Percentiles rank a stretch among this genome's conserved stretches.
phyloP scores from a whole-genome alignment of 345 rosid species.

The Abelmoschus esculentus region DNA sequence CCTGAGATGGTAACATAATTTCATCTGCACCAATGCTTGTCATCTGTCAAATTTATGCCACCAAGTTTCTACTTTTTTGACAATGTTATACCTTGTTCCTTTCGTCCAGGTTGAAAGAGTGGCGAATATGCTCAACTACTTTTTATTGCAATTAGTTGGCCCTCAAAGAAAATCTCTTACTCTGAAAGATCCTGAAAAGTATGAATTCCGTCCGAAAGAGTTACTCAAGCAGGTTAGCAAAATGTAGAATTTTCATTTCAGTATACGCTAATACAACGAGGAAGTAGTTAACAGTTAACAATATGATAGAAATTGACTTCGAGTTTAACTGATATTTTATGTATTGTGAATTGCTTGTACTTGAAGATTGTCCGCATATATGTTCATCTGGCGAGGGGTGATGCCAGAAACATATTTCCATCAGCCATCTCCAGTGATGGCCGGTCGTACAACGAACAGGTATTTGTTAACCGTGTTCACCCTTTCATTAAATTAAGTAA shows the following conservation, averaged over 20 bases:
- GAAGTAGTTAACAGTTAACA: background rate
- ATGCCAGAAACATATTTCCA: slow-evolving; percentile 67
- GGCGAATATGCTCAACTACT: slow-evolving; percentile 96
- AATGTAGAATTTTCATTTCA: background rate
- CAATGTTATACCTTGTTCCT: background rate
- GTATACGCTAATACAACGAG: background rate
- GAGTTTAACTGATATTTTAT: background rate
- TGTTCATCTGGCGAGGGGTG: slow-evolving; percentile 89
- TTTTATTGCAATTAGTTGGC: slow-evolving; percentile 90
- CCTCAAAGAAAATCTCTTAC: slow-evolving; percentile 89
- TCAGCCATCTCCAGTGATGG: slow-evolving; percentile 93
- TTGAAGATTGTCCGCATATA: slow-evolving; percentile 84
- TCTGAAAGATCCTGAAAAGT: slow-evolving; percentile 93
- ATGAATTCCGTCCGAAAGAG: slow-evolving; percentile 90
- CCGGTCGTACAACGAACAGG: slow-evolving; percentile 94
- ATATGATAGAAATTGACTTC: background rate
- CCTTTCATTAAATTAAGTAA: background rate
- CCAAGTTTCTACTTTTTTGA: background rate
- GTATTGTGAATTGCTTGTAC: slow-evolving; percentile 14
- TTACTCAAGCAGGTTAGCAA: slow-evolving; percentile 82
- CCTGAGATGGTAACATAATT: slow-evolving; percentile 82
- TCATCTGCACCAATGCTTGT: background rate
- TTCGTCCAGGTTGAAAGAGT: slow-evolving; percentile 82
- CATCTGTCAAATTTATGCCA: background rate
- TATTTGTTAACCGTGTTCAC: slow-evolving; percentile 13